phyloP scores from a whole-genome alignment of 2,329 filamentous ascomycete species.

The Ophiostoma novo-ulmi region DNA sequence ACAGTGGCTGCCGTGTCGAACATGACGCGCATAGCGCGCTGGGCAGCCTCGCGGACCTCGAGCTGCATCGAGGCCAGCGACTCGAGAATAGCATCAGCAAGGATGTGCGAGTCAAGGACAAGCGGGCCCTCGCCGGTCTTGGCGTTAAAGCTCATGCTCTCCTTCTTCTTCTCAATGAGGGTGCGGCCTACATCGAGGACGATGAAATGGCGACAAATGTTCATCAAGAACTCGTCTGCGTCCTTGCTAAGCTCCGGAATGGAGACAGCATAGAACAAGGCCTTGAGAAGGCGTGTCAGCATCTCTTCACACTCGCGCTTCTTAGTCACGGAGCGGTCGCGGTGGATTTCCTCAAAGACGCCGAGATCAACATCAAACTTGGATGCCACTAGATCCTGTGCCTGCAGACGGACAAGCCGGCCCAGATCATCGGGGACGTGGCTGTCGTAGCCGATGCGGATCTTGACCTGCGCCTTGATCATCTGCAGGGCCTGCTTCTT shows the following conservation, averaged over 20 bases:
- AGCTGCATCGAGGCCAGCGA: slow-evolving; percentile 80
- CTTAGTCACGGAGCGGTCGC: slow-evolving; percentile 78
- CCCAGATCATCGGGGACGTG: slow-evolving; percentile 81
- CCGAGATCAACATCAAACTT: slow-evolving; percentile 68
- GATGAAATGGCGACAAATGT: slow-evolving; percentile 84
- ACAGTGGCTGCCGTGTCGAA: slow-evolving; percentile 72
- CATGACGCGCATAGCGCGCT: slow-evolving; percentile 70
- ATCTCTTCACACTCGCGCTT: slow-evolving; percentile 77
- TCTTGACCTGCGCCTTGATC: slow-evolving; percentile 81
- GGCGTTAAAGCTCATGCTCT: slow-evolving; percentile 74
- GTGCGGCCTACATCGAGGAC: slow-evolving; percentile 83
- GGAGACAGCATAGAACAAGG: slow-evolving; percentile 78
- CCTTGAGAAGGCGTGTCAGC: slow-evolving; percentile 82
- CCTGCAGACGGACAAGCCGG: slow-evolving; percentile 77
- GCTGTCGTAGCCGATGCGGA: slow-evolving; percentile 78
- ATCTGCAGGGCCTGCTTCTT: slow-evolving; percentile 89
- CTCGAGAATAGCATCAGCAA: slow-evolving; percentile 86
- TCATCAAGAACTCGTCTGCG: slow-evolving; percentile 68
- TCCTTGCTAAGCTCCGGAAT: slow-evolving; percentile 73
- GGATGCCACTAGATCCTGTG: slow-evolving; percentile 71
- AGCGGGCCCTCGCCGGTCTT: slow-evolving; percentile 80
- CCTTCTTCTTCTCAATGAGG: slow-evolving; percentile 75
- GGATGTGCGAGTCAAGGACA: slow-evolving; percentile 75
- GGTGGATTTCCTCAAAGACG: slow-evolving; percentile 68
- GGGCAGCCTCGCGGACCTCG: slow-evolving; percentile 75